Evolutionary conservation across 768 basidiomycete species (phyloP).

Genomic region (Candolleomyces eurysporus): DNA sequence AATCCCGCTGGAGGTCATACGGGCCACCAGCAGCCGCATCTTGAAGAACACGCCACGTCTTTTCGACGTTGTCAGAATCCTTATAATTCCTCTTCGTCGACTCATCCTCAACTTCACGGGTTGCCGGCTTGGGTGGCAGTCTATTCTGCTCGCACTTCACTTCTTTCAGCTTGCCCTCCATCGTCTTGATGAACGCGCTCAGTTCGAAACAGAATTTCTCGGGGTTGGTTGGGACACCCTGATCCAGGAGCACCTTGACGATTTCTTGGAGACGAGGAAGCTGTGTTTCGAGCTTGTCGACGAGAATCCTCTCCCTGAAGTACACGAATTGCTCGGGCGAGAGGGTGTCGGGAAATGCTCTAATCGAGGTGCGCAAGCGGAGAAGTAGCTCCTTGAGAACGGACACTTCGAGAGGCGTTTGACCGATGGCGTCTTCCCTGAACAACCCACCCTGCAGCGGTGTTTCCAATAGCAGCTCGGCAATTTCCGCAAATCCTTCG

Average conservation of each 20-base stretch:
- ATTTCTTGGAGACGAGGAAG: slow-evolving; percentile 9
- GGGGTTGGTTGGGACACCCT: neutral
- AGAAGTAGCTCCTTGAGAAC: slow-evolving; percentile 24
- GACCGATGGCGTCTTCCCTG: slow-evolving; percentile 51
- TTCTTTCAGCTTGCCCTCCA: slow-evolving; percentile 11
- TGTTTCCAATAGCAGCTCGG: slow-evolving; percentile 35
- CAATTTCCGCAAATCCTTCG: slow-evolving; percentile 30
- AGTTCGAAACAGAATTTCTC: slow-evolving; percentile 1
- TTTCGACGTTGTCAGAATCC: neutral
- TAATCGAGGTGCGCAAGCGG: slow-evolving; percentile 8
- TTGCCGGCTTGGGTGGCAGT: neutral
- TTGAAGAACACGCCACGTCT: slow-evolving; percentile 2
- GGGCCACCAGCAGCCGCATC: neutral
- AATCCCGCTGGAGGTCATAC: neutral
- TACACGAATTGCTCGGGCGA: neutral
- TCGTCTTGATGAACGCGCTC: slow-evolving; percentile 2
- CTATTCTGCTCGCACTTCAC: slow-evolving; percentile 2
- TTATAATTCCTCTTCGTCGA: neutral
- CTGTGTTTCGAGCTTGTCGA: slow-evolving; percentile 9
- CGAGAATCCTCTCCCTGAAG: neutral
- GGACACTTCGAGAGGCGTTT: slow-evolving; percentile 39
- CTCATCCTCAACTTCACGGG: neutral
- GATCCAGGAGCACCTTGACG: slow-evolving; percentile 6
- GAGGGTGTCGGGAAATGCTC: neutral
- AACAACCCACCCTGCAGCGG: slow-evolving; percentile 37